Evolutionary conservation across 768 basidiomycete genomes (phyloP).

Genomic region (Lactifluus rugatus): DNA sequence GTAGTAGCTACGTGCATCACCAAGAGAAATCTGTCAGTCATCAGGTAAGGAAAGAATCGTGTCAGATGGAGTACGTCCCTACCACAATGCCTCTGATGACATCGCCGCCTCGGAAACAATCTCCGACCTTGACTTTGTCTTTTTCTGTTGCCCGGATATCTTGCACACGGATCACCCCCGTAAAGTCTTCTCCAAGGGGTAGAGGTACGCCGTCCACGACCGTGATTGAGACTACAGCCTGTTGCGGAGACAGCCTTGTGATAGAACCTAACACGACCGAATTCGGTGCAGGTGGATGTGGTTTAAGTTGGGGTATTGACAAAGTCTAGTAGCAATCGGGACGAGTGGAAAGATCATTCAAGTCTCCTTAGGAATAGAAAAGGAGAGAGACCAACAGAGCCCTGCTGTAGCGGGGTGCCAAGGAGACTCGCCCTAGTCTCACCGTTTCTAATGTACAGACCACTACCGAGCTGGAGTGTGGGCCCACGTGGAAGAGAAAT

Average conservation of each 20-base stretch:
- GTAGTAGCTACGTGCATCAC: conserved; percentile 87
- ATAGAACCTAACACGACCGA: conserved; percentile 77
- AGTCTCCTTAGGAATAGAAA: conserved; percentile 16
- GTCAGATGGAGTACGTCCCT: conserved; percentile 25
- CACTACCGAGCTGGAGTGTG: conserved; percentile 48
- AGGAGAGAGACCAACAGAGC: conserved; percentile 50
- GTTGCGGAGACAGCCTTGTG: conserved; percentile 71
- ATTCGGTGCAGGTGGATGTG: conserved; percentile 63
- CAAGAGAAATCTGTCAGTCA: conserved; percentile 65
- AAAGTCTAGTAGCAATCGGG: conserved; percentile 36
- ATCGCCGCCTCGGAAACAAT: conserved; percentile 88
- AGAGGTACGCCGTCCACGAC: conserved; percentile 83
- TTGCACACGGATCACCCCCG: conserved; percentile 77
- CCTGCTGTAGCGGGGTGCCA: conserved; percentile 50
- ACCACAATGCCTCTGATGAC: conserved; percentile 83
- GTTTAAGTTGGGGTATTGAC: conserved; percentile 54
- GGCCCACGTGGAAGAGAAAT: conserved; percentile 48
- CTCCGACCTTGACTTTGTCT: conserved; percentile 79
- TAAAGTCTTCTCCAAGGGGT: conserved; percentile 78
- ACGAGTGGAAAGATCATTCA: conserved; percentile 18
- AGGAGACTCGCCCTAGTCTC: conserved; percentile 61
- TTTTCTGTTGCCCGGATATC: conserved; percentile 88
- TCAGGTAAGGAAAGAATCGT: not conserved
- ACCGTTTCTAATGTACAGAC: conserved; percentile 56
- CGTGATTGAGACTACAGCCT: conserved; percentile 74